Evolutionary conservation across 768 basidiomycete species (phyloP).

Genomic region (Trametes sanguinea): DNA sequence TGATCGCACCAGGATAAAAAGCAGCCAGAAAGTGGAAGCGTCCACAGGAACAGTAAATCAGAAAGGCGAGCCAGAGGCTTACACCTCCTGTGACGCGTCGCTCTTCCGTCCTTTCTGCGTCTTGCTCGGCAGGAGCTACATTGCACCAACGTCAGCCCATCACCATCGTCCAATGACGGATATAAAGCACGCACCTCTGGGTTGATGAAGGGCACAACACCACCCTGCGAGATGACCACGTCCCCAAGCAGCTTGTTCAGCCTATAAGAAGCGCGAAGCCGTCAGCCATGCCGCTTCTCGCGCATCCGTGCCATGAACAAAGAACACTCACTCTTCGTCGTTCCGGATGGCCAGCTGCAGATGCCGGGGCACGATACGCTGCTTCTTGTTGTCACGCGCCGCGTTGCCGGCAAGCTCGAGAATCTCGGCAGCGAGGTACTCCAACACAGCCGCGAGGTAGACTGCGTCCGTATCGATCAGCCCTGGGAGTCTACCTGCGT

Average conservation of each 20-base stretch:
- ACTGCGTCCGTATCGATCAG: conserved; percentile 43
- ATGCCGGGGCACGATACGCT: conserved; percentile 94
- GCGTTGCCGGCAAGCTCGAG: conserved; percentile 91
- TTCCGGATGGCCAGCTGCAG: conserved; percentile 93
- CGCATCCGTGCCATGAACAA: neutral
- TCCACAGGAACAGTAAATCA: neutral
- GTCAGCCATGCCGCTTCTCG: neutral
- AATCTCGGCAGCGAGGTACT: conserved; percentile 92
- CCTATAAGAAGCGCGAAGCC: conserved; percentile 36
- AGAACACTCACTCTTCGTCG: conserved; percentile 73
- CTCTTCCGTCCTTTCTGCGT: conserved; percentile 52
- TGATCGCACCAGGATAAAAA: neutral
- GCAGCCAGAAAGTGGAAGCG: neutral
- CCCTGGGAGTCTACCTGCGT: neutral
- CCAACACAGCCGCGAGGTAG: conserved; percentile 90
- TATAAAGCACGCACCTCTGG: conserved; percentile 42
- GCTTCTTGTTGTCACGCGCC: conserved; percentile 90
- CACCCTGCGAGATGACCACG: conserved; percentile 94
- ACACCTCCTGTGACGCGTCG: conserved; percentile 21
- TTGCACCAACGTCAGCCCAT: neutral
- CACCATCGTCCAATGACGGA: neutral
- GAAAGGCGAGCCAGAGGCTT: neutral
- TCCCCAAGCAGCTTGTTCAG: conserved; percentile 71
- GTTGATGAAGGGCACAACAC: conserved; percentile 85
- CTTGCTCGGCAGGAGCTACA: conserved; percentile 47